Evolutionary conservation across 2,329 filamentous ascomycete genomes (phyloP).

Genomic region (Trichoderma pleuroti): DNA sequence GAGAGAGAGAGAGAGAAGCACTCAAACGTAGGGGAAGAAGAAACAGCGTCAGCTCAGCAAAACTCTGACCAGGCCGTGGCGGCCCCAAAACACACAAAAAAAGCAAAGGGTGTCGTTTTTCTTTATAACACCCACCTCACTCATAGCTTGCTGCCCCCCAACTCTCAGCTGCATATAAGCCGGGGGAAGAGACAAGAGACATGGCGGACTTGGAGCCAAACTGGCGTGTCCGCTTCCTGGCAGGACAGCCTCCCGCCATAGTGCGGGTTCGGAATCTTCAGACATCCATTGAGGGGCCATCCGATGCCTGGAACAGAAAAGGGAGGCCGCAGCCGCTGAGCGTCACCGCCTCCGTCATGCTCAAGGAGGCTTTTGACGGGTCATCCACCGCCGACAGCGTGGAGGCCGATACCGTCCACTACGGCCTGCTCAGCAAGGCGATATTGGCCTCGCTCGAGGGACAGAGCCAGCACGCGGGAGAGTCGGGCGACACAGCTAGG

Average conservation of each 20-base stretch:
- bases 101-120: not conserved
- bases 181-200: slow-evolving; percentile 19
- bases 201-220: slow-evolving; percentile 24
- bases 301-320: slow-evolving; percentile 65
- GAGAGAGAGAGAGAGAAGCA: not conserved
- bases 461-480: not conserved
- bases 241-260: slow-evolving; percentile 37
- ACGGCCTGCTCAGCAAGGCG: slow-evolving; percentile 66
- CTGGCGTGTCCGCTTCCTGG: slow-evolving; percentile 26
- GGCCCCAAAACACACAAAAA: not conserved
- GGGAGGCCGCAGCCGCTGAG: slow-evolving; percentile 58
- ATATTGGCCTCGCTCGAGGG: slow-evolving; percentile 49
- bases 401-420: slow-evolving; percentile 69
- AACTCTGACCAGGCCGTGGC: not conserved
- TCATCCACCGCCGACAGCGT: slow-evolving; percentile 59
- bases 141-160: not conserved
- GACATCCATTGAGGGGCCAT: slow-evolving; percentile 52
- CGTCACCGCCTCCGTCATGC: slow-evolving; percentile 57
- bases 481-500: not conserved
- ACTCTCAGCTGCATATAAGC: not conserved
- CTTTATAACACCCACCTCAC: not conserved
- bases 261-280: slow-evolving; percentile 63
- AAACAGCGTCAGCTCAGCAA: not conserved
- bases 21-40: not conserved
- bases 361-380: slow-evolving; percentile 53